These are phyloP conservation scores for Ophiostoma piceae DNA, from an alignment of 2,329 filamentous ascomycete species.

Conservation along the genomic window DNA sequence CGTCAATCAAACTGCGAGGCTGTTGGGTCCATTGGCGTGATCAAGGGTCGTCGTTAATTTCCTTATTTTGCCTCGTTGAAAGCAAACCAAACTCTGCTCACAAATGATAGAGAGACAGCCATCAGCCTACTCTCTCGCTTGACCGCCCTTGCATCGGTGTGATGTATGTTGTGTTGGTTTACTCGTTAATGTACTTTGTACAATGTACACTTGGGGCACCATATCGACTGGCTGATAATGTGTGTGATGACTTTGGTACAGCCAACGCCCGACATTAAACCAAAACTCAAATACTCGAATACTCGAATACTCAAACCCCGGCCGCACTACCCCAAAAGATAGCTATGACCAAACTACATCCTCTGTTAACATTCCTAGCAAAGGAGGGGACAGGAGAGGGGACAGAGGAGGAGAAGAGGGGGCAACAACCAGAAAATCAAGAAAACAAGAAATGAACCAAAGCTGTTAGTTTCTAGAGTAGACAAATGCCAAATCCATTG, in stretches of 20 bases:
- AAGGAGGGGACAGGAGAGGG: neutral
- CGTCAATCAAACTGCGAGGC: neutral
- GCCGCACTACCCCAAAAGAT: neutral
- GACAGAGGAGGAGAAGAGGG: neutral
- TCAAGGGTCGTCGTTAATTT: neutral
- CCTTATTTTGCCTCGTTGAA: neutral
- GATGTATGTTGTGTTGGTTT: constrained; percentile 6
- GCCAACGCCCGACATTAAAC: neutral
- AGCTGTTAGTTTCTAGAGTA: neutral
- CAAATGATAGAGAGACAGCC: neutral
- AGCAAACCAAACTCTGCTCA: too few relatives aligned
- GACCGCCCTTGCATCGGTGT: constrained; percentile 10
- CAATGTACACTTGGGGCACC: too few relatives aligned
- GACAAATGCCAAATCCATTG: neutral
- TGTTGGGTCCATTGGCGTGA: neutral
- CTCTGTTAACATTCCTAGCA: neutral
- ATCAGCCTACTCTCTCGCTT: neutral
- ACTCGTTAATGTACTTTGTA: neutral
- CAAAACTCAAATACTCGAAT: constrained; percentile 2
- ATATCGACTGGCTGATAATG: neutral
- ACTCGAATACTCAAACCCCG: neutral
- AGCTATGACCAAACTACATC: neutral
- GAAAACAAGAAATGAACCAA: neutral
- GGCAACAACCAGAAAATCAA: neutral
- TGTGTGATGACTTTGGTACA: neutral